Evolutionary conservation across 345 rosid genomes (phyloP).

Genomic region (Pseudoturritis turrita): DNA sequence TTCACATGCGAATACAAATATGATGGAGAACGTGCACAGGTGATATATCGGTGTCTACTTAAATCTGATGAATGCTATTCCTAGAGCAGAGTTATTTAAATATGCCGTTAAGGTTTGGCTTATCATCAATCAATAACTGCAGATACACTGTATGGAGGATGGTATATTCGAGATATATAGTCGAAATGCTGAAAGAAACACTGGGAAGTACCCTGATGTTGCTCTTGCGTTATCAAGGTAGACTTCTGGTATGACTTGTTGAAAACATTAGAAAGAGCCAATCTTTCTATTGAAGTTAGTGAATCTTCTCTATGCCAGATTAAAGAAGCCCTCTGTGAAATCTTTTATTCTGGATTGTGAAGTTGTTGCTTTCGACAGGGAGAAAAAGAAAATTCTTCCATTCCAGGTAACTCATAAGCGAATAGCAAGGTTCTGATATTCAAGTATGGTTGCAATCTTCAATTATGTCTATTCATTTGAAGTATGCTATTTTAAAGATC

Average conservation of each 20-base stretch:
- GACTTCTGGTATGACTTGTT: slow-evolving; percentile 7
- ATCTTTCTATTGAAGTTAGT: slow-evolving; percentile 15
- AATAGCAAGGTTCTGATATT: slow-evolving; percentile 7
- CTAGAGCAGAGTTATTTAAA: not conserved
- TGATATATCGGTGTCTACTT: slow-evolving; percentile 23
- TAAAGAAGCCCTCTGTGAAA: slow-evolving; percentile 61
- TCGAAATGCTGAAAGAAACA: slow-evolving; percentile 88
- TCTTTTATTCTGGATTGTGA: slow-evolving; percentile 93
- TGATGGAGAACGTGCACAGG: slow-evolving; percentile 99
- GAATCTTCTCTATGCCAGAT: slow-evolving; percentile 45
- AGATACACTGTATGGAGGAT: slow-evolving; percentile 89
- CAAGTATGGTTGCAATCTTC: slow-evolving; percentile 10
- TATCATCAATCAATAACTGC: slow-evolving; percentile 11
- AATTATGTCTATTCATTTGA: not conserved
- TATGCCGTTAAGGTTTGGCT: not conserved
- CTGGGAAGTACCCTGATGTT: slow-evolving; percentile 90
- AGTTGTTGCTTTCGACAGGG: slow-evolving; percentile 85
- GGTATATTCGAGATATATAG: slow-evolving; percentile 92
- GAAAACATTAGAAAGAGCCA: slow-evolving; percentile 1
- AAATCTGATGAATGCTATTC: not conserved
- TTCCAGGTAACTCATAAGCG: slow-evolving; percentile 65
- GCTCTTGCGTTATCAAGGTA: slow-evolving; percentile 71
- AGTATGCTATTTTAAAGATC: not conserved
- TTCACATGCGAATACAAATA: slow-evolving; percentile 91
- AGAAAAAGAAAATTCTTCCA: slow-evolving; percentile 69